These are phyloP conservation scores for Curvularia hawaiiensis DNA, from an alignment of 2,329 filamentous ascomycete genomes.

Conservation along the genomic window DNA sequence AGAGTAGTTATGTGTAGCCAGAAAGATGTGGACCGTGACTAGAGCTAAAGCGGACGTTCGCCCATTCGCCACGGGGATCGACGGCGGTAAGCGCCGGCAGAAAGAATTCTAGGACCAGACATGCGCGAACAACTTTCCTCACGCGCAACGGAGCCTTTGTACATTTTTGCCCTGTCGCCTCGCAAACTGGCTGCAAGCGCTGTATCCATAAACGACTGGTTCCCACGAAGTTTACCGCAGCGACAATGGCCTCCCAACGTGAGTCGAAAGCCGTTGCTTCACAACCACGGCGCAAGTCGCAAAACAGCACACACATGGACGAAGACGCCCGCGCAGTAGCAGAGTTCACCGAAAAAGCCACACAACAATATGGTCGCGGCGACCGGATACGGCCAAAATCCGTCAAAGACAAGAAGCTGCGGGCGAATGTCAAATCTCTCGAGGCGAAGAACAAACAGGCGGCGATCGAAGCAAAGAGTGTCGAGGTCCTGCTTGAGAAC, in stretches of 20 bases:
- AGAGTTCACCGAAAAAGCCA: slow-evolving; percentile 55
- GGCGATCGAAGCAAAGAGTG: slow-evolving; percentile 84
- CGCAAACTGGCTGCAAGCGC: neutral
- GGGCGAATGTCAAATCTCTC: slow-evolving; percentile 75
- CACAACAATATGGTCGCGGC: slow-evolving; percentile 84
- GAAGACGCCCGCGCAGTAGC: slow-evolving; percentile 39
- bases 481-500: slow-evolving; percentile 92
- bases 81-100: slow-evolving; percentile 17
- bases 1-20: neutral
- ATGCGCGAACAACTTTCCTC: slow-evolving; percentile 4
- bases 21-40: neutral
- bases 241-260: slow-evolving; percentile 31
- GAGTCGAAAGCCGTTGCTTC: slow-evolving; percentile 21
- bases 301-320: slow-evolving; percentile 27
- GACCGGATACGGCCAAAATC: slow-evolving; percentile 72
- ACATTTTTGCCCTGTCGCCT: neutral
- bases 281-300: slow-evolving; percentile 31
- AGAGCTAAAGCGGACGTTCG: neutral
- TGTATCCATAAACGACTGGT: neutral
- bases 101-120: slow-evolving; percentile 20
- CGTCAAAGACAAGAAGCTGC: slow-evolving; percentile 88
- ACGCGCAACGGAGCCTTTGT: slow-evolving; percentile 2
- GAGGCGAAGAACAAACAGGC: slow-evolving; percentile 85
- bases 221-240: neutral
- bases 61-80: slow-evolving; percentile 16